Evolutionary conservation across 1,284 basidiomycete genomes (phyloP), one percentile per base, ranked within the genome.

Genomic region (Puccinia novopanici): DNA sequence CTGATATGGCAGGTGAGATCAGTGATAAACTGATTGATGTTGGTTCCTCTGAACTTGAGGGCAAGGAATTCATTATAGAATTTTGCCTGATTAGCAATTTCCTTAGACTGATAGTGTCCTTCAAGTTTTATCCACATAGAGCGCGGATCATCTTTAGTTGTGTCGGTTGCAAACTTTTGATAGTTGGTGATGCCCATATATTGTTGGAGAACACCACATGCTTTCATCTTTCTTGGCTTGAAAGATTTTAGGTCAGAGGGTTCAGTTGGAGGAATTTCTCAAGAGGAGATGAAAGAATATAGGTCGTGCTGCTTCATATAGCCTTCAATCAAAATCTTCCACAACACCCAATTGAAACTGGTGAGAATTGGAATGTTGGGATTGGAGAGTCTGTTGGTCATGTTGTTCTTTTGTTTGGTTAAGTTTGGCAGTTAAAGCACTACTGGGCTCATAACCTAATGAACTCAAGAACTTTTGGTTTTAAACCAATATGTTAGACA

Each of bases 271-370:
- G 12, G 4, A 15, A 17, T 17, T n/a, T 54, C 10, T 17, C 19
- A 10, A 5, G 52, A 54, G 5, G 52, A 54, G 9, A 54, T 54
- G 52, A 54, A 54, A 5, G 52, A 10, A n/a, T 54, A 54, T 10
- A 54, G 52, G 52, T 54, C 52, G 52, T 54, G 52, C 22, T 54
- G 52, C 52, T 54, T 54, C 52, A 54, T 54, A 22, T 54, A 54
- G 5, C 52, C 45, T 15, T 45, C 45, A 45, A 45, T 45, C 45
- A 15, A 45, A 15, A n/a, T n/a, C n/a, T n/a, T n/a, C n/a, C n/a
- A n/a, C n/a, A n/a, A n/a, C n/a, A n/a, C n/a, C n/a, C n/a, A 45
- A 8, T 15, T 45, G 6, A 6, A 6, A 45, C 45, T 8, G 15
- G 8, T 8, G 8, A 54, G 52, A 22, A 17, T 54, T 13, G 52